Evolutionary conservation across 208 protist genomes (phyloP), one percentile per base, ranked within the genome.

Genomic region (Kentomonas sorsogonicus): DNA sequence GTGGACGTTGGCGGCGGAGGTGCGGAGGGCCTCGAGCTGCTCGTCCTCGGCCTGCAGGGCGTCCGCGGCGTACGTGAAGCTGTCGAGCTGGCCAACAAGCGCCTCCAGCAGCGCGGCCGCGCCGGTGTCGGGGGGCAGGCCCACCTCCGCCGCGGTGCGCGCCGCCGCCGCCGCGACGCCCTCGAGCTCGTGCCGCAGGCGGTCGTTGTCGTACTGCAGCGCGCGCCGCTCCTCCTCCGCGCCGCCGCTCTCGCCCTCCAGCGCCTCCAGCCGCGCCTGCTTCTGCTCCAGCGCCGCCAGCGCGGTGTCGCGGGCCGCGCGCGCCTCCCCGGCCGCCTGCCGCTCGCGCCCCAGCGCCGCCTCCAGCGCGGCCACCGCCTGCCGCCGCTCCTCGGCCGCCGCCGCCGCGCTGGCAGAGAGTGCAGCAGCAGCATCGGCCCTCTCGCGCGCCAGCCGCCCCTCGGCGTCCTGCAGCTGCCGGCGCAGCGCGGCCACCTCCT

Each of bases 251-350:
- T 66, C 53, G 18, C 29, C 57, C 31, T 77, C 74, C 45, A 53
- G 33, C 53, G 50, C 54, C 25, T 80, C 71, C 16, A 68, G 41
- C 44, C 68, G 66, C n/a, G 33, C 20, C 60, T 71, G 63, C 30
- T 66, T 58, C 27, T 71, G 62, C 47, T 70, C 65, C 27, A 79
- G 66, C 11, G 60, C 25, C 9, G 63, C 48, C 30, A 85, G 55
- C 3, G 78, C 78, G 41, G 56, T 44, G 43, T 86, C 83, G 6
- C 83, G 72, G 1, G 72, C 79, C 20, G 57, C 60, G 16, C 73
- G 69, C 1, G 72, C 78, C 45, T 83, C 83, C 44, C 53, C 51
- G 16, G 70, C 55, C 15, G 60, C 66, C 63, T 71, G 51, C 45
- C 63, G 68, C 53, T 78, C 73, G 38, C 51, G 54, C 31, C 54